Base-by-base conservation (phyloP, 352 stramenopile genomes). In the Blastocystis sp. region DNA sequence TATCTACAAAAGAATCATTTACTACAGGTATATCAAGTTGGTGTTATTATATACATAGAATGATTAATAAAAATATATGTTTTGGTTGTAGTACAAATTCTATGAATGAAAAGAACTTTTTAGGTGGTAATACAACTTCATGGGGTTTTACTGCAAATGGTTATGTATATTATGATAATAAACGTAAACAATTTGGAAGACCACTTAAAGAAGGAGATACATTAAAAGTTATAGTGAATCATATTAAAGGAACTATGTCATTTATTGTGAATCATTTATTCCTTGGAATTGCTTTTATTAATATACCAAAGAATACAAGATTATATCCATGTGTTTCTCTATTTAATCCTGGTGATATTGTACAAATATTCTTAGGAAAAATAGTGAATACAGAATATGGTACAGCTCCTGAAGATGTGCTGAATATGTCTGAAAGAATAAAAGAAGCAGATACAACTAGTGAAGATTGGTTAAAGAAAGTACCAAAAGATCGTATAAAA, bases 391-490 rank as follows among this genome's bases (percentile, higher is more conserved):
- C 34, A 13, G 18, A 47, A 13, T 62, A 62, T 19, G 41, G 25
- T 5, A 10, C 7, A 7, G 31, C 52, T 23, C 32, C 36, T 3
- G 24, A 49, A 13, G 48, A 62, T 32, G 35, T 62, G 23, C n/a
- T n/a, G n/a, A n/a, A n/a, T n/a, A 33, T 6, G 10, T 43, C 23
- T 11, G 52, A 62, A 21, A 52, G 35, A 30, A 62, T 42, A 1
- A 62, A 62, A 21, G 52, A 62, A 3, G n/a, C n/a, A n/a, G n/a
- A n/a, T n/a, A n/a, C n/a, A n/a, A 42, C 36, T n/a, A 49, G 33
- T 3, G 52, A 54, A 18, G 24, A 62, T 27, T 52, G 35, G 52
- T 16, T 62, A 42, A 62, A 45, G 36, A 39, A 42, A 23, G 52
- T 62, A 18, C 52, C 52, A 7, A 27, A 47, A 33, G 40, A 47